Conservation (phyloP, 2,329 filamentous ascomycete species). For the Metarhizium humberi region DNA sequence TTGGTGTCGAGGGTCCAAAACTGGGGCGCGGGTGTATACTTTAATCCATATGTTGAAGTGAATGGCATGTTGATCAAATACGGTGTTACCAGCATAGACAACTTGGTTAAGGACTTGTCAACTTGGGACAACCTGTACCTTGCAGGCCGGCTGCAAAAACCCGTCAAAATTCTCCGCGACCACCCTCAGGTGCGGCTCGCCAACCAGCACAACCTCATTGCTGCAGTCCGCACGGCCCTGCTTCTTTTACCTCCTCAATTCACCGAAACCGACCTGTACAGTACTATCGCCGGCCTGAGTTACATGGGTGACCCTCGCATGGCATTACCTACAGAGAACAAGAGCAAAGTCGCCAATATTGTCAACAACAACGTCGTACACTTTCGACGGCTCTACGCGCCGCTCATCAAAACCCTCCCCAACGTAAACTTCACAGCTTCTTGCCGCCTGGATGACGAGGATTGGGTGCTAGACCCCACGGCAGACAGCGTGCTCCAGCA, state of each 20-base stretch:
- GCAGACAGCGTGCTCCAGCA: constrained; percentile 65
- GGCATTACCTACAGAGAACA: constrained; percentile 82
- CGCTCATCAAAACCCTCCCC: constrained; percentile 79
- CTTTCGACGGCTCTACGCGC: constrained; percentile 85
- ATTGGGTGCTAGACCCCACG: constrained; percentile 32
- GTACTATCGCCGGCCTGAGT: constrained; percentile 82
- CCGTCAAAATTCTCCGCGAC: constrained; percentile 93
- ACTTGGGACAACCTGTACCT: constrained; percentile 94
- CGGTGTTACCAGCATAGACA: constrained; percentile 89
- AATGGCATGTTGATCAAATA: constrained; percentile 98
- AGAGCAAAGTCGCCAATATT: constrained; percentile 87
- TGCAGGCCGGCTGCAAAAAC: constrained; percentile 93
- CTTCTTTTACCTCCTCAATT: constrained; percentile 77
- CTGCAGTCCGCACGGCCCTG: constrained; percentile 81
- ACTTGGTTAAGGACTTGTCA: constrained; percentile 74
- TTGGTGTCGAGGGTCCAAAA: constrained; percentile 82
- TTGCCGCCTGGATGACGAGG: constrained; percentile 25
- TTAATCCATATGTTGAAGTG: constrained; percentile 89
- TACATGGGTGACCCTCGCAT: constrained; percentile 97
- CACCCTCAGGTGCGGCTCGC: constrained; percentile 85
- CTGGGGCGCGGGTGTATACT: constrained; percentile 92
- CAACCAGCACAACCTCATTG: constrained; percentile 92
- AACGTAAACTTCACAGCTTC: constrained; percentile 70
- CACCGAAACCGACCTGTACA: constrained; percentile 80
- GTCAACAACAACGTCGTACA: constrained; percentile 84